phyloP scores from a whole-genome alignment of 306 rosid genomes.

The Dalbergia cultrata region DNA sequence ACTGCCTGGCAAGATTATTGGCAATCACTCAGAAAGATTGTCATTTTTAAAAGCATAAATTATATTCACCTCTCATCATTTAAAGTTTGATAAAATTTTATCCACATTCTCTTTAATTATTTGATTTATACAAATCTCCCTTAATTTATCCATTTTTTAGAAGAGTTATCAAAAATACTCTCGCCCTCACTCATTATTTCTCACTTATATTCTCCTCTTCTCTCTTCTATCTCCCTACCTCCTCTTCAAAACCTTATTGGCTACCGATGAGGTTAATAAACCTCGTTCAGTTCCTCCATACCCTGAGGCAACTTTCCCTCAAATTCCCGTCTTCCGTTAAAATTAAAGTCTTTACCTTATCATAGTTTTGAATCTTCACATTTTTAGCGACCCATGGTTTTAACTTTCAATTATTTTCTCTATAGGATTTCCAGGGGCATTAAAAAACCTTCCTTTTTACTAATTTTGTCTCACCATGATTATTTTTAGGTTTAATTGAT shows the following conservation, averaged over 20 bases:
- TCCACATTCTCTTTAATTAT: too few relatives aligned
- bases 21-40: too few relatives aligned
- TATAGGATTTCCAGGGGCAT: neutral
- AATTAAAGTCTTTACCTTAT: neutral
- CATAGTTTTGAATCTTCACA: neutral
- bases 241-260: conserved; percentile 57
- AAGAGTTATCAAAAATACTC: too few relatives aligned
- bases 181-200: too few relatives aligned
- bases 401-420: neutral
- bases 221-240: too few relatives aligned
- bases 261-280: conserved; percentile 62
- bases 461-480: neutral
- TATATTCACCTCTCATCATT: too few relatives aligned
- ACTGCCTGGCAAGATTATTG: too few relatives aligned
- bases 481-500: neutral
- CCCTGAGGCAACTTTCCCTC: conserved; percentile 65
- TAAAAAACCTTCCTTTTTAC: neutral
- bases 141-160: too few relatives aligned
- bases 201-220: too few relatives aligned
- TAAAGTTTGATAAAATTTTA: too few relatives aligned
- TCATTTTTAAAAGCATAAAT: too few relatives aligned
- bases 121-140: too few relatives aligned
- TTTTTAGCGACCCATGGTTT: neutral
- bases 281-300: conserved; percentile 74
- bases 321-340: neutral